Evolutionary conservation across 176 grass and related monocot species (phyloP).

Genomic region (Luzula sylvatica): DNA sequence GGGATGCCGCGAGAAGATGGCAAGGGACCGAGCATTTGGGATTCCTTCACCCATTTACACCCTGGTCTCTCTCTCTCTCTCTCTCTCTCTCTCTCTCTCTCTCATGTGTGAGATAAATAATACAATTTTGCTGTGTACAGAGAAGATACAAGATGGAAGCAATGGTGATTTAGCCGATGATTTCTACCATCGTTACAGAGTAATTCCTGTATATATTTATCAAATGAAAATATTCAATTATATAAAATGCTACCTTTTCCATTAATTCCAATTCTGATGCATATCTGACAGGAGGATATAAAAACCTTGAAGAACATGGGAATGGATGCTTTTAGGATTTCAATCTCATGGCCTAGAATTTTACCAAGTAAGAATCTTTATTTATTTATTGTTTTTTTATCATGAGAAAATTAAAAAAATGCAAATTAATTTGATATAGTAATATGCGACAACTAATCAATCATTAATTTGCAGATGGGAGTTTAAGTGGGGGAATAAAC

Average conservation of each 20-base stretch:
- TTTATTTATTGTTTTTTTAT: too few relatives aligned
- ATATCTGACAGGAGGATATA: conserved; percentile 16
- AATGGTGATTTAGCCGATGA: conserved; percentile 50
- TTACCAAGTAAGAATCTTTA: conserved; percentile 32
- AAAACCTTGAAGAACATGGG: conserved; percentile 1
- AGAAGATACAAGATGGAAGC: conserved; percentile 32
- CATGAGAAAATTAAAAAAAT: too few relatives aligned
- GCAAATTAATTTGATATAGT: too few relatives aligned
- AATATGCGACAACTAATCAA: too few relatives aligned
- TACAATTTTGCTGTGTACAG: too few relatives aligned
- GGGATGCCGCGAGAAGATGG: conserved; percentile 29
- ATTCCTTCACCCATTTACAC: conserved; percentile 30
- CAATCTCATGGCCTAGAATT: conserved; percentile 51
- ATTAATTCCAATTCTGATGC: too few relatives aligned
- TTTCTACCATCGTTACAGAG: conserved; percentile 61
- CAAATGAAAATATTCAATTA: too few relatives aligned
- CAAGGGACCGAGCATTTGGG: conserved; percentile 44
- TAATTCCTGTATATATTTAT: too few relatives aligned
- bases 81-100: neutral
- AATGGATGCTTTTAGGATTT: conserved; percentile 31
- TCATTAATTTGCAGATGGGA: conserved; percentile 44
- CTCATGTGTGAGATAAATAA: too few relatives aligned
- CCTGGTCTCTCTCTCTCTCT: conserved; percentile 23
- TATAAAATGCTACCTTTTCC: too few relatives aligned
- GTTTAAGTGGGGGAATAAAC: conserved; percentile 41